Evolutionary conservation across 1,284 basidiomycete species (phyloP), one percentile per base, ranked within the genome.

Genomic region (Mycena sp.): DNA sequence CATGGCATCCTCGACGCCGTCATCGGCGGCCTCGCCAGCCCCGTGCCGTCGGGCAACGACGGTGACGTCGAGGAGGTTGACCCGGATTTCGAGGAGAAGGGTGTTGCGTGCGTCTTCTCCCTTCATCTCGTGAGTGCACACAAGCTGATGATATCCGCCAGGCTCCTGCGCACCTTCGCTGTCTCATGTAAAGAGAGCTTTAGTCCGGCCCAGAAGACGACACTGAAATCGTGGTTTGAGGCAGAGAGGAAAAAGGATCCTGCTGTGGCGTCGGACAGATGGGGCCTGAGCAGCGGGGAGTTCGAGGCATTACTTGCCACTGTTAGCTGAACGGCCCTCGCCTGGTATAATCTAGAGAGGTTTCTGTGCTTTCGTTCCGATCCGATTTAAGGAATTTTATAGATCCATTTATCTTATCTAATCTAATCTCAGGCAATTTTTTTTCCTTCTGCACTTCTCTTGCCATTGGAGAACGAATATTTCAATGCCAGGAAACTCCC

Each of bases 31-130:
- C 72, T 92, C 10, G 80, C 81, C 7, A 72, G 79, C 28, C 84
- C 91, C 55, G 68, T 87, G 37, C 90, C 90, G 3, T 82, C 86
- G 54, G 92, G 91, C 0, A 80, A 81, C 3, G 88, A 93, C 67
- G 94, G 91, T 6, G 91, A 93, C 69, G 75, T 78, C 30, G 62
- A 56, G 2, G 86, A 87, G 23, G 80, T 80, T 7, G 96, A 98
- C 75, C 72, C 79, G 4, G 93, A 96, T 70, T 93, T 91, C 63
- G 88, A 91, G 72, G 95, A 96, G 77, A 95, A 95, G 74, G 81
- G 90, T 0, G 72, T 92, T 17, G 83, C 87, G 81, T 89, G 77
- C 52, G 76, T 85, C 48, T 32, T 53, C 48, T 43, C 26, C n/a
- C 43, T 2, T 55, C 38, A 6, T 21, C 48, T 2, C 21, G 12